These are phyloP conservation scores for Russula compacta DNA, from an alignment of 768 basidiomycete genomes.

Conservation along the genomic window DNA sequence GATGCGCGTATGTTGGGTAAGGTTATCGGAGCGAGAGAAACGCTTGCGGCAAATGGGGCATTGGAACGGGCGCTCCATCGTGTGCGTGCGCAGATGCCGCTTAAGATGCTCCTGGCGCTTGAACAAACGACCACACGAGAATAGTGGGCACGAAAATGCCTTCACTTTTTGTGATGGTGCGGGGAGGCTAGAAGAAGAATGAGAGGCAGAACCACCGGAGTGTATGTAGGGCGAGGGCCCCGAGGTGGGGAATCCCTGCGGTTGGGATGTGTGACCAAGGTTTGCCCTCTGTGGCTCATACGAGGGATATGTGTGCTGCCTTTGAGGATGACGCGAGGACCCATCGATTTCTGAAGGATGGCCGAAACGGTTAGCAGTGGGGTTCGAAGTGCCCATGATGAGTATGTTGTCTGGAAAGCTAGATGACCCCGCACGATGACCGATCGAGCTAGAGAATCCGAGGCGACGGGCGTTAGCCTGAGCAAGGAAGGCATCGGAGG, in stretches of 20 bases:
- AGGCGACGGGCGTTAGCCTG: conserved; percentile 14
- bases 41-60: conserved; percentile 69
- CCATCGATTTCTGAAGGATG: conserved; percentile 5
- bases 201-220: conserved; percentile 14
- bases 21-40: conserved; percentile 84
- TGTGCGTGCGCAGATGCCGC: conserved; percentile 81
- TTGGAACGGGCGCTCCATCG: conserved; percentile 75
- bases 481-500: conserved; percentile 20
- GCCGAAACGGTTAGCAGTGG: background rate
- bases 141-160: conserved; percentile 74
- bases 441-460: conserved; percentile 4
- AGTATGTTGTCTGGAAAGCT: conserved; percentile 11
- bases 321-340: conserved; percentile 4
- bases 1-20: conserved; percentile 78
- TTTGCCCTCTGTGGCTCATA: conserved; percentile 14
- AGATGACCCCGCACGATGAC: conserved; percentile 8
- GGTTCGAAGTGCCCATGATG: background rate
- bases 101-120: conserved; percentile 90
- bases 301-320: conserved; percentile 17
- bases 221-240: conserved; percentile 22
- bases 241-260: conserved; percentile 14
- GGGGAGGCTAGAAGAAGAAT: conserved; percentile 16
- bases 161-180: conserved; percentile 29
- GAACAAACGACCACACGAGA: conserved; percentile 77
- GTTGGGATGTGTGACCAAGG: background rate